Evolutionary conservation across 768 basidiomycete genomes (phyloP).

Genomic region (Russula griseocarnosa): DNA sequence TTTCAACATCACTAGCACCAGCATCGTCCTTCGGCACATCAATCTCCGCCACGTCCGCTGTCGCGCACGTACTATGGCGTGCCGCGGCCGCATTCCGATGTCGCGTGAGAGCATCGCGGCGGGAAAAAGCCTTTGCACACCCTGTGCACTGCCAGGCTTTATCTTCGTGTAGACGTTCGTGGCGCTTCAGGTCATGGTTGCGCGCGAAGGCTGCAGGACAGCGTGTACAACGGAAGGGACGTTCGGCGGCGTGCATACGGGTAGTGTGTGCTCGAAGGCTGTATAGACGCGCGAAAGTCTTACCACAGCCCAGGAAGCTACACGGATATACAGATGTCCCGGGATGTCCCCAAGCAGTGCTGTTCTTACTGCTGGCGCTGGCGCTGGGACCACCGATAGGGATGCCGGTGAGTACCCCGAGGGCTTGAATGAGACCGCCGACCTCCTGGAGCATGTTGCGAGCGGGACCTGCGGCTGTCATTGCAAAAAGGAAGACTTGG

Average conservation of each 20-base stretch:
- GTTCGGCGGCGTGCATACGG: constrained; percentile 57
- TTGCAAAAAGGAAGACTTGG: constrained; percentile 73
- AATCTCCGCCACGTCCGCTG: constrained; percentile 48
- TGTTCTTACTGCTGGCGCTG: neutral
- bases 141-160: constrained; percentile 72
- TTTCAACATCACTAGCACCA: constrained; percentile 41
- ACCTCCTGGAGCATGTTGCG: constrained; percentile 66
- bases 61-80: constrained; percentile 50
- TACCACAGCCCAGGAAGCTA: constrained; percentile 57
- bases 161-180: constrained; percentile 64
- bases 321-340: constrained; percentile 81
- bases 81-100: constrained; percentile 59
- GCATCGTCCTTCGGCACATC: constrained; percentile 50
- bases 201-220: constrained; percentile 77
- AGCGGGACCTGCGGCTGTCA: constrained; percentile 53
- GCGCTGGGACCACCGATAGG: constrained; percentile 47
- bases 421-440: constrained; percentile 75
- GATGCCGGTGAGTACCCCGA: constrained; percentile 73
- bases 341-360: constrained; percentile 34
- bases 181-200: constrained; percentile 79
- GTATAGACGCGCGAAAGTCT: constrained; percentile 66
- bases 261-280: constrained; percentile 63
- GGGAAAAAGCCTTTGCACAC: constrained; percentile 69
- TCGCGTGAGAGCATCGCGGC: constrained; percentile 75
- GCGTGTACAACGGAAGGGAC: constrained; percentile 57